phyloP scores from a whole-genome alignment of 2,329 filamentous ascomycete genomes.

The Orbilia oligospora region DNA sequence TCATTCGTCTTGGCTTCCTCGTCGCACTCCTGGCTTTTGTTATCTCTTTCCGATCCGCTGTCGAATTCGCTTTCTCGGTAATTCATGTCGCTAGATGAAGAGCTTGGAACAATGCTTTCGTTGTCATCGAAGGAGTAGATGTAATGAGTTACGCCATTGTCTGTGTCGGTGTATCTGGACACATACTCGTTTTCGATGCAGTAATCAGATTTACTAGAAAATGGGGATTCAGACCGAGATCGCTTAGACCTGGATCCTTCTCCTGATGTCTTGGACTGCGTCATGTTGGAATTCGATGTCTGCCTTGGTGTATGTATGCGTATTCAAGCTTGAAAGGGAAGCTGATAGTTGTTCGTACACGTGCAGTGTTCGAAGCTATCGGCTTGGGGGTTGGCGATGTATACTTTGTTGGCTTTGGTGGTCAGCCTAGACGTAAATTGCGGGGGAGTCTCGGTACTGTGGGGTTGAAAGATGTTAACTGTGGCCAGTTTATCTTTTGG shows the following conservation, averaged over 20 bases:
- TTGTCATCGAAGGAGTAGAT: slow-evolving; percentile 14
- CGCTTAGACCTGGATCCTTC: background rate
- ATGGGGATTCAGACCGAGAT: background rate
- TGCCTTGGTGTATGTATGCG: background rate
- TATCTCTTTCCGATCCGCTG: background rate
- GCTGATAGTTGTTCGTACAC: too few species aligned
- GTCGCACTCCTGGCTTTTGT: background rate
- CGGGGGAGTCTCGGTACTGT: too few species aligned
- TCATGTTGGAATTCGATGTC: background rate
- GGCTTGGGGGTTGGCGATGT: too few species aligned
- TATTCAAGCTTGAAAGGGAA: too few species aligned
- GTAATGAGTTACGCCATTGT: slow-evolving; percentile 7
- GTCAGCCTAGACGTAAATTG: too few species aligned
- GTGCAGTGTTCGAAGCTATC: too few species aligned
- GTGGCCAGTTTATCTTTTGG: too few species aligned
- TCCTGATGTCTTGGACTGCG: background rate
- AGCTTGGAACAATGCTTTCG: background rate
- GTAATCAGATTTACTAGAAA: background rate
- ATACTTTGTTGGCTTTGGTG: too few species aligned
- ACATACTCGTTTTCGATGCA: background rate
- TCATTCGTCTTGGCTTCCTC: background rate
- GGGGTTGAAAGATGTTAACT: too few species aligned
- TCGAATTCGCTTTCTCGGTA: background rate
- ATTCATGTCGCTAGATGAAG: background rate
- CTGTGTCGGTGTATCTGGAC: background rate